Evolutionary conservation across 1,139 yeast species (phyloP), one percentile per base, ranked within the genome.

Genomic region (Debaryomyces udenii): DNA sequence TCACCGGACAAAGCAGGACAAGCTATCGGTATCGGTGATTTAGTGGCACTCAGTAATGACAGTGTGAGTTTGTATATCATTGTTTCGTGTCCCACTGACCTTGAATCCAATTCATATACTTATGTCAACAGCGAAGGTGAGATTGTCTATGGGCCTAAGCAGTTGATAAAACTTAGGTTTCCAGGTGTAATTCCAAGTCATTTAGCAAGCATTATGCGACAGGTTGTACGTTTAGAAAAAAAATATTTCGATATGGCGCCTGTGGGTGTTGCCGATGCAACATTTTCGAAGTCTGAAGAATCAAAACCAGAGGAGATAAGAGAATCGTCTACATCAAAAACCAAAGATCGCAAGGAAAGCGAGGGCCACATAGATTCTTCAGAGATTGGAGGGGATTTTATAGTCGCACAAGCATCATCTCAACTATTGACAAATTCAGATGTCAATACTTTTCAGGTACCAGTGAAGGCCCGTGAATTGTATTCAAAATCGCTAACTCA

Each of bases 81-180:
- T 2, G 71, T 62, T 7, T 60, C 55, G 2, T 47, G 58, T 27
- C 77, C 78, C 1, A 48, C 49, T 11, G 45, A 51, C 5, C 49
- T 71, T 7, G 55, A 52, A 4, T 56, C 66, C 0, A 48, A 51
- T 9, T 51, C 58, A 27, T 84, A 78, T 50, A 76, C 86, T 0
- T 72, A 80, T 45, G 64, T 81, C 37, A 75, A 76, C 43, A 68
- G 73, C 31, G 74, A 74, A 44, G 93, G 94, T 3, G 78, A 72
- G 35, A 61, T 85, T 5, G 53, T 67, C 1, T 81, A 74, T 61
- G 74, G 75, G 1, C 63, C 76, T 9, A 72, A 70, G 44, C 56
- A 64, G n/a, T 57, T 61, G 9, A 73, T 84, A 37, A 64, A 66
- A 33, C 55, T 78, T 27, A 64, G 90, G 41, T 62, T 85, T 9